Percentiles rank a stretch among this genome's conserved stretches.
Evolutionary conservation across 2,329 filamentous ascomycete species (phyloP).

Genomic region (Coniochaeta prunicola): DNA sequence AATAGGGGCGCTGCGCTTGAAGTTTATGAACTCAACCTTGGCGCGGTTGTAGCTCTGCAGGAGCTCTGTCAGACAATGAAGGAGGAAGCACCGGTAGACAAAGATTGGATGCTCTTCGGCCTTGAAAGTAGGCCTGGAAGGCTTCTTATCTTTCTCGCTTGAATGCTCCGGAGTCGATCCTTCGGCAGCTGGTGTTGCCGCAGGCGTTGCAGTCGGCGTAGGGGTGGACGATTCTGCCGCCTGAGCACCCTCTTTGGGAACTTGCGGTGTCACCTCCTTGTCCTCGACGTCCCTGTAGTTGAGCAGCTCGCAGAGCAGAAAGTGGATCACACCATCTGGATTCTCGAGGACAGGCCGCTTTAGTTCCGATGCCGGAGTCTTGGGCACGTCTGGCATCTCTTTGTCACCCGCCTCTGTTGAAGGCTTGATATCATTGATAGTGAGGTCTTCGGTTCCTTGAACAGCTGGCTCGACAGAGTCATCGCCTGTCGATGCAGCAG

Average conservation of each 20-base stretch:
- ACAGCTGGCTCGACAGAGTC: constrained; percentile 36
- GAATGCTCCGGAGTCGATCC: constrained; percentile 7
- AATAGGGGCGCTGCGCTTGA: constrained; percentile 83
- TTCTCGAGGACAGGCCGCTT: constrained; percentile 86
- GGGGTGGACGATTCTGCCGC: constrained; percentile 14
- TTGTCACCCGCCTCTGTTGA: constrained; percentile 54
- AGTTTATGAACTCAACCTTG: constrained; percentile 99
- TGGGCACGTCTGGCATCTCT: constrained; percentile 57
- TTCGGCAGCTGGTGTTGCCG: constrained; percentile 2
- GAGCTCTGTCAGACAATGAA: constrained; percentile 87
- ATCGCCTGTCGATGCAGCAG: constrained; percentile 20
- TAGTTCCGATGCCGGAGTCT: constrained; percentile 51
- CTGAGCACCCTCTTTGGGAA: constrained; percentile 27
- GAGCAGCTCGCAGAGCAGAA: constrained; percentile 83
- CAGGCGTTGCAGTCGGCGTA: constrained; percentile 9
- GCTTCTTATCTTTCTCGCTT: constrained; percentile 54
- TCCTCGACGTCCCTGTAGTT: constrained; percentile 92
- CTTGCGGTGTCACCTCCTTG: constrained; percentile 50
- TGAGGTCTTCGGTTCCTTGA: constrained; percentile 37
- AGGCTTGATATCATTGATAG: constrained; percentile 47
- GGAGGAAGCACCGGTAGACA: constrained; percentile 89
- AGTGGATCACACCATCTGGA: constrained; percentile 91
- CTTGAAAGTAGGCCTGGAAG: constrained; percentile 72
- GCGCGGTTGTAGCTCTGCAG: constrained; percentile 87
- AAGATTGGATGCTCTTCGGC: constrained; percentile 91